A percentile compares a stretch with the other conserved stretches of the same genome.
These are phyloP conservation scores for Aureobasidium sp. DNA, from an alignment of 2,329 filamentous ascomycete species.

Conservation along the genomic window DNA sequence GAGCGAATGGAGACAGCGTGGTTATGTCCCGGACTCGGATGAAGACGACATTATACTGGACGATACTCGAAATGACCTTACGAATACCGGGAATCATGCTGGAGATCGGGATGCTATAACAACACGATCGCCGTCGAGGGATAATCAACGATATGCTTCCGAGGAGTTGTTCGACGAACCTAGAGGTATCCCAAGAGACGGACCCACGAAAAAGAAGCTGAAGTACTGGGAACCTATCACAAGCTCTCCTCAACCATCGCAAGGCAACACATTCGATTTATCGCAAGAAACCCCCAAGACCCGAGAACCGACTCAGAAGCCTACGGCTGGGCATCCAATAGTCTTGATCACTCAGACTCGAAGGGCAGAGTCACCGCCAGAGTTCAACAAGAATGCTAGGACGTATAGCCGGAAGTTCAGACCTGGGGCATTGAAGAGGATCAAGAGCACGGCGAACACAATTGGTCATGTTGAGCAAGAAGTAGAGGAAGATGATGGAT, in stretches of 20 bases:
- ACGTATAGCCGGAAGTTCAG: slow-evolving; percentile 2
- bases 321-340: neutral
- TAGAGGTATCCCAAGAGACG: no score
- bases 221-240: neutral
- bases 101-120: neutral
- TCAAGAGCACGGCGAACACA: neutral
- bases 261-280: neutral
- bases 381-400: neutral
- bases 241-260: neutral
- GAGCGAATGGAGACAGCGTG: slow-evolving; percentile 41
- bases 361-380: neutral
- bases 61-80: no score
- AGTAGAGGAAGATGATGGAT: neutral
- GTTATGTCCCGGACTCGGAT: slow-evolving; percentile 44
- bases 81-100: no score
- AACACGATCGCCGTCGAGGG: neutral
- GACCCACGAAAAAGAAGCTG: no score
- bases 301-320: neutral
- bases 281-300: neutral
- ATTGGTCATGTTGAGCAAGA: neutral
- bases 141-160: neutral
- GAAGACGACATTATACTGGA: slow-evolving; percentile 30
- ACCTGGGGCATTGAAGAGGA: neutral
- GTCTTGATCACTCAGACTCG: slow-evolving; percentile 1
- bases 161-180: neutral